Base-by-base conservation (phyloP, 331 rosid species). In the Rhamnella rubrinervis region DNA sequence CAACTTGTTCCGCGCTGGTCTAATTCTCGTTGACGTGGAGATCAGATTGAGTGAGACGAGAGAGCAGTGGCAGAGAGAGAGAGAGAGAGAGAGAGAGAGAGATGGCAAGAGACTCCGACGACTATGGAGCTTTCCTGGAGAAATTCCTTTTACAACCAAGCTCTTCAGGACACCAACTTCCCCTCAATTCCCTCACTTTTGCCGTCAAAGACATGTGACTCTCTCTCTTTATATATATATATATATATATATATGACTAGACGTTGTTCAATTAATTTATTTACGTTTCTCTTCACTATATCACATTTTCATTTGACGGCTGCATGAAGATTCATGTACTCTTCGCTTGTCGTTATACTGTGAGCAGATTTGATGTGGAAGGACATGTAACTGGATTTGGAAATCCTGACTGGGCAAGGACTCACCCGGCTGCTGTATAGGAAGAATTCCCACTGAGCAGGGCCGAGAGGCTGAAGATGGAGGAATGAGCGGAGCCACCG, bases 341-440 rank as follows among this genome's bases (percentile, higher is more conserved):
- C 6, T 49, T 49, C 53, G 8, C 57, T 1, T 18, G 5, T 37
- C 14, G 25, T 44, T 37, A 37, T 11, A 26, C 20, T 57, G 59
- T 66, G 66, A 61, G 57, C 88, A 90, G 97, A 81, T 93, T 90
- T 81, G 97, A 93, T 65, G 77, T 88, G 79, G 86, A 88, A 28
- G 98, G 95, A 63, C 46, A 81, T 65, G 91, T 88, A 61, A 77
- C 91, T 69, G 95, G 98, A 26, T 91, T 90, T 28, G 97, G 97
- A 68, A 91, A 81, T 75, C 98, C 97, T 75, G 96, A 88, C n/a
- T 93, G 98, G 98, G 82, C 78, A 49, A 90, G 83, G 86, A 91
- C 98, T 81, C 98, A 93, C 82, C 68, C 84, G 0, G 85, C 78
- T 80, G 92, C 97, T n/a, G n/a, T n/a, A n/a, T n/a, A n/a, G n/a